Conservation (phyloP, 2,329 filamentous ascomycete genomes). For the Fusarium verticillioides region DNA sequence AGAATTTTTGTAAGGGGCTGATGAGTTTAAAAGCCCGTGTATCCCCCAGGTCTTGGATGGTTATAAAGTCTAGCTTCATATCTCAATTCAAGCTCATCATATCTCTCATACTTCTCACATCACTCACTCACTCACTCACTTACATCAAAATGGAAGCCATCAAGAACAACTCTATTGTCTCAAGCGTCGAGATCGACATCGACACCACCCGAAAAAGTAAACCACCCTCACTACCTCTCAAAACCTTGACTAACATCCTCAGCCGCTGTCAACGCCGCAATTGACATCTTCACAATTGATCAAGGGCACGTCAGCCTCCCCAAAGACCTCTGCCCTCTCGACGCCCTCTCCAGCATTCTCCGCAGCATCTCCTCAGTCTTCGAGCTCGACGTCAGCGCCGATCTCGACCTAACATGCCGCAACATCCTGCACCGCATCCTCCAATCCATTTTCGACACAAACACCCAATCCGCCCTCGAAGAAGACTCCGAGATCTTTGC, state of each 20-base stretch:
- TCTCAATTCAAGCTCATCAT: constrained; percentile 4
- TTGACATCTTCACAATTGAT: constrained; percentile 38
- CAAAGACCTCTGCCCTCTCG: constrained; percentile 40
- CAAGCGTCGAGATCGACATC: constrained; percentile 31
- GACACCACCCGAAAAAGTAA: constrained; percentile 28
- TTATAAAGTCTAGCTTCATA: constrained; percentile 1
- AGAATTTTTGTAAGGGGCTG: constrained; percentile 6
- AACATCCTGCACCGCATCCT: constrained; percentile 43
- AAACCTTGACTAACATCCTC: constrained; percentile 19
- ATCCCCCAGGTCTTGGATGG: not conserved
- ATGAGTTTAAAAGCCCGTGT: constrained; percentile 25
- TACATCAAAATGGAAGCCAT: constrained; percentile 34
- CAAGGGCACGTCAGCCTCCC: constrained; percentile 40
- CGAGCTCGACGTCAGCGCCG: constrained; percentile 37
- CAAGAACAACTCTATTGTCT: constrained; percentile 38
- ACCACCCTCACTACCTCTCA: not conserved
- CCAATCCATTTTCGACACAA: constrained; percentile 44
- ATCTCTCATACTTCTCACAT: not conserved
- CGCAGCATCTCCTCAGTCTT: constrained; percentile 38
- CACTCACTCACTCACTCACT: constrained; percentile 7
- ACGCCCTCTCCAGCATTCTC: constrained; percentile 38
- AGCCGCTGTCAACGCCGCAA: constrained; percentile 41
- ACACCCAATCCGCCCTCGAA: constrained; percentile 41
- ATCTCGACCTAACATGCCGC: constrained; percentile 41
- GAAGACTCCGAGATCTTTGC: constrained; percentile 45